phyloP scores from a whole-genome alignment of 257 asterid genomes.

The Apocynum venetum region DNA sequence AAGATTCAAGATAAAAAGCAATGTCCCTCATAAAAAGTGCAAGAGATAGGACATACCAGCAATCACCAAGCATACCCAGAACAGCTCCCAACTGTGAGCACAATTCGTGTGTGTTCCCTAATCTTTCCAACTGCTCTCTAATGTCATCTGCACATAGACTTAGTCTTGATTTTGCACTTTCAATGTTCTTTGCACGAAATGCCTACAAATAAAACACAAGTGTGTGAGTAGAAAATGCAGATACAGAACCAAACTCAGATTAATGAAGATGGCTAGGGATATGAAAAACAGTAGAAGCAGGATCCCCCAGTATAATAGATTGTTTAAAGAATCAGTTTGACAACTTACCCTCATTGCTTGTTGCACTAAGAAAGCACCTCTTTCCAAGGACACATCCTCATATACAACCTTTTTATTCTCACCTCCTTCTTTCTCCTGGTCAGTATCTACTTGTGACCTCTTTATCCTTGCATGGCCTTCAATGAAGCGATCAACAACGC shows the following conservation, averaged over 20 bases:
- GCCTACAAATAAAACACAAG: slow-evolving; percentile 50
- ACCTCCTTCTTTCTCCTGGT: slow-evolving; percentile 49
- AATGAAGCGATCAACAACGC: slow-evolving; percentile 82
- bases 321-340: slow-evolving; percentile 2
- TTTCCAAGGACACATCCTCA: slow-evolving; percentile 92
- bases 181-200: slow-evolving; percentile 83
- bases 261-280: neutral
- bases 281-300: neutral
- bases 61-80: slow-evolving; percentile 96
- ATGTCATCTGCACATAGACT: slow-evolving; percentile 81
- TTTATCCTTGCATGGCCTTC: slow-evolving; percentile 98
- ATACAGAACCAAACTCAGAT: neutral
- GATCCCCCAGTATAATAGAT: neutral
- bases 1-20: neutral
- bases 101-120: slow-evolving; percentile 73
- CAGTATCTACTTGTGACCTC: slow-evolving; percentile 64
- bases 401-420: slow-evolving; percentile 68
- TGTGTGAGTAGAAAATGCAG: neutral
- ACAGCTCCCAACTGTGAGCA: slow-evolving; percentile 98
- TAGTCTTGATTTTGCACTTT: slow-evolving; percentile 90
- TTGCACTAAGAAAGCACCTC: slow-evolving; percentile 93
- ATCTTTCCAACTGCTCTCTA: slow-evolving; percentile 68
- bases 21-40: neutral
- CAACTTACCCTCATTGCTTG: slow-evolving; percentile 93
- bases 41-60: slow-evolving; percentile 58